Base-by-base conservation (phyloP, 2,329 filamentous ascomycete genomes). In the Pseudocercospora fuligena region DNA sequence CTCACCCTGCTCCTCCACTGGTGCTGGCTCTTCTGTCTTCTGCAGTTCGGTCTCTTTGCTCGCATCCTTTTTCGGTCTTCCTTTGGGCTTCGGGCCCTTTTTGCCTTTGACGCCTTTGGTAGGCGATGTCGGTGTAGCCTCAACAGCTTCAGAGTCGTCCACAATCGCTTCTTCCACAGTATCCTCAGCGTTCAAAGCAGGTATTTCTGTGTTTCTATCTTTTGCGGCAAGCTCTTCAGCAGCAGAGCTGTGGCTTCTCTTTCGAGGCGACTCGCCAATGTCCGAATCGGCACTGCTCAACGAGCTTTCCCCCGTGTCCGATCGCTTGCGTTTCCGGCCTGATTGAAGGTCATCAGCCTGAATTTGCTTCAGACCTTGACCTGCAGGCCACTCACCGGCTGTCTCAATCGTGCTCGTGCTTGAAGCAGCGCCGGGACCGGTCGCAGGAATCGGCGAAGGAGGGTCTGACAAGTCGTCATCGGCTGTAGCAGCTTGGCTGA, bases 401-500 rank as follows among this genome's bases (percentile, higher is more conserved):
- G 68, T 69, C n/a, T 67, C 74, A 27, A 70, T 62, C 36, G 75
- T 76, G 63, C 73, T 75, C 29, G 75, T 76, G 66, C 75, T 76
- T 16, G 75, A 76, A 27, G 73, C 72, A 9, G 73, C 75, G 23
- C 73, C 75, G n/a, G 69, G 64, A 25, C 68, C 75, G 19, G 66
- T 61, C 8, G 33, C 12, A 14, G 72, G 73, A 60, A 76, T 64
- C 7, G 76, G 75, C 58, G 75, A 78, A 12, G 73, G 73, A 25
- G 75, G 74, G 40, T 82, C 82, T 7, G 81, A 79, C 25, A 78
- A 72, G 23, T 78, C 54, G 33, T 78, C 73, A 33, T 83, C 82
- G 40, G 79, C 76, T 61, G 82, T 78, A 16, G 83, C 82, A 65
- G 85, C 83, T 68, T 90, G 87, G 71, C 88, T 88, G 66, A 93